These are phyloP conservation scores for Pseudopyricularia javanii DNA, from an alignment of 2,329 filamentous ascomycete species.

Conservation along the genomic window DNA sequence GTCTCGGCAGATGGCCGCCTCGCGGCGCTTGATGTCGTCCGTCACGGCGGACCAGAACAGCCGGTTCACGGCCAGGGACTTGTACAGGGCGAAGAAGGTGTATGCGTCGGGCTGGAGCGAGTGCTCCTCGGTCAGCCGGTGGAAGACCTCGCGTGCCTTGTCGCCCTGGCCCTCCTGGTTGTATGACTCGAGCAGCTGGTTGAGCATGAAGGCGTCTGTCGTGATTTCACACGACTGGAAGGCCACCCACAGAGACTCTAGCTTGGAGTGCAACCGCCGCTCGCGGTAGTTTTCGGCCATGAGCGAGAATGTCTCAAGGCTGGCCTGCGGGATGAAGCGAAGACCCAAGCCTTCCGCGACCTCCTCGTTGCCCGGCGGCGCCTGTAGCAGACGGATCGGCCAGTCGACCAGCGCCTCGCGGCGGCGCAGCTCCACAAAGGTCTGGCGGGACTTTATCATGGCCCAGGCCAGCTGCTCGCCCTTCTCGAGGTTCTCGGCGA, in stretches of 20 bases:
- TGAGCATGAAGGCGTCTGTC: slow-evolving; percentile 65
- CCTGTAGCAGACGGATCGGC: slow-evolving; percentile 14
- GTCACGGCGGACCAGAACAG: slow-evolving; percentile 13
- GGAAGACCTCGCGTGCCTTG: slow-evolving; percentile 44
- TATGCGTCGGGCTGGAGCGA: slow-evolving; percentile 48
- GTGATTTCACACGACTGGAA: slow-evolving; percentile 51
- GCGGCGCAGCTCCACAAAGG: slow-evolving; percentile 42
- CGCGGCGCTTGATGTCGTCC: slow-evolving; percentile 7
- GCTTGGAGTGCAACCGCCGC: slow-evolving; percentile 42
- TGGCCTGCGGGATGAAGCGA: slow-evolving; percentile 42
- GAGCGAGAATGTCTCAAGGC: slow-evolving; percentile 66
- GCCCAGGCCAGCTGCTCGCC: slow-evolving; percentile 62
- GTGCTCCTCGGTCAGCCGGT: slow-evolving; percentile 33
- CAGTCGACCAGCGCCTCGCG: slow-evolving; percentile 13
- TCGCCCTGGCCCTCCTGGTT: slow-evolving; percentile 44
- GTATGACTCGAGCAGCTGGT: slow-evolving; percentile 60
- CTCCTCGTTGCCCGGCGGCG: slow-evolving; percentile 5
- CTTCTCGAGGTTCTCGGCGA: slow-evolving; percentile 36
- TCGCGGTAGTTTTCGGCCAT: slow-evolving; percentile 61
- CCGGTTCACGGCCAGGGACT: slow-evolving; percentile 39
- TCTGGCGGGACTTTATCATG: slow-evolving; percentile 60
- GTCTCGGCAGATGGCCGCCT: slow-evolving; percentile 7
- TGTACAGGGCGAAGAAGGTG: slow-evolving; percentile 59
- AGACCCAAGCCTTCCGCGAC: slow-evolving; percentile 13
- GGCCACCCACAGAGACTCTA: slow-evolving; percentile 49